Evolutionary conservation across 495 filamentous ascomycete genomes (phyloP), one percentile per base, ranked within the genome.

Genomic region (Pyrenula aspistea): DNA sequence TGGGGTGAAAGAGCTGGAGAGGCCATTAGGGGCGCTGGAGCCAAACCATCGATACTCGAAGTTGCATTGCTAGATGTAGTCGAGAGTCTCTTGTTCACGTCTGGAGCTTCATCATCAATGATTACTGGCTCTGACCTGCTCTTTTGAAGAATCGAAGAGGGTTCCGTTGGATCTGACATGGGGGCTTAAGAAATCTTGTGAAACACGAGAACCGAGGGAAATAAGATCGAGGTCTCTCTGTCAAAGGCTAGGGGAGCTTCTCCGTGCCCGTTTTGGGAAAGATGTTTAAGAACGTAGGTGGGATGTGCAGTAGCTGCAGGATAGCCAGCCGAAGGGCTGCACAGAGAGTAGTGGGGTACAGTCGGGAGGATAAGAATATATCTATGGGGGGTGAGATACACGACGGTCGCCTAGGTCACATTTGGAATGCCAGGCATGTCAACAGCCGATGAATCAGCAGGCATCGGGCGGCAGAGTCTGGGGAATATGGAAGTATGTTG

Each of bases 1-100:
- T 73, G 66, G 10, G 77, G 77, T 59, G 76, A 77, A 51, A 75
- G 70, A 10, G 77, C 68, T 1, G 70, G 63, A 2, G 69, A 75
- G 42, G 80, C 68, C 11, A 55, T 25, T 24, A 56, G 56, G n/a
- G n/a, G n/a, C n/a, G n/a, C n/a, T n/a, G 65, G 61, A 12, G 62
- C 60, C 53, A 64, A 63, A 24, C 51, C 31, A n/a, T 53, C 53
- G 22, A 49, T 12, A n/a, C 55, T 25, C 2, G 57, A 53, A 12
- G 61, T 53, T 42, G 56, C 61, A 22, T 52, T 62, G 21, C 60
- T 60, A 19, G 56, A 55, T 19, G 62, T 55, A 55, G 62, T 57
- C 55, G 59, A 51, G 53, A 59, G 24, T 55, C 55, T 53, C 2
- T 62, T 62, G 23, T 65, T 57, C 11, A 63, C 56, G 12, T 58